Evolutionary conservation across 768 basidiomycete genomes (phyloP).

Genomic region (Naganishia vaughanmartiniae): DNA sequence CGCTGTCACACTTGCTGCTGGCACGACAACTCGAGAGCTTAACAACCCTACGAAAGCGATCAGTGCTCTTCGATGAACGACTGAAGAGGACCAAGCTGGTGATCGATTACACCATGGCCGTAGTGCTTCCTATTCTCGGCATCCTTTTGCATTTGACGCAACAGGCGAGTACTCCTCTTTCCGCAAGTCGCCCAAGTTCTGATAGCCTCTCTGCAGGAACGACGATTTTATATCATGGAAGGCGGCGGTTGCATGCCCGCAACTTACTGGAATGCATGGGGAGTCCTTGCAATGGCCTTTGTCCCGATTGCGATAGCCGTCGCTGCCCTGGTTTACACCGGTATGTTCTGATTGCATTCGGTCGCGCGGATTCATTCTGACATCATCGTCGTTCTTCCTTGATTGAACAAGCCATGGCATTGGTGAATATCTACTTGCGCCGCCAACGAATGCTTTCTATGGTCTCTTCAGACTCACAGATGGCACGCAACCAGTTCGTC

Average conservation of each 20-base stretch:
- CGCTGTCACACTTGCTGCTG: slow-evolving; percentile 46
- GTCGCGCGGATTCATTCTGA: background rate
- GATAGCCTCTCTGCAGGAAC: slow-evolving; percentile 27
- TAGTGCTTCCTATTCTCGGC: slow-evolving; percentile 40
- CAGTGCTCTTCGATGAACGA: slow-evolving; percentile 42
- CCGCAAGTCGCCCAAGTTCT: background rate
- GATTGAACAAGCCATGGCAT: slow-evolving; percentile 37
- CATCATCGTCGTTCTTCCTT: background rate
- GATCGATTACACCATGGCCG: slow-evolving; percentile 39
- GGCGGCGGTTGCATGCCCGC: slow-evolving; percentile 41
- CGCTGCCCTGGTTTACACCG: slow-evolving; percentile 38
- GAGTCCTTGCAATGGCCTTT: slow-evolving; percentile 46
- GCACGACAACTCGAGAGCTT: slow-evolving; percentile 47
- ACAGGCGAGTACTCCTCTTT: slow-evolving; percentile 28
- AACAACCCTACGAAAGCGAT: slow-evolving; percentile 43
- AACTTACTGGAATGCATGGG: slow-evolving; percentile 49
- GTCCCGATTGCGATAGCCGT: slow-evolving; percentile 30
- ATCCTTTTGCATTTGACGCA: slow-evolving; percentile 43
- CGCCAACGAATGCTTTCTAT: slow-evolving; percentile 44
- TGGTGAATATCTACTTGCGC: slow-evolving; percentile 45
- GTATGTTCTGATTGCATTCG: slow-evolving; percentile 29
- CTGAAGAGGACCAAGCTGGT: slow-evolving; percentile 36
- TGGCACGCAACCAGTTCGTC: slow-evolving; percentile 46
- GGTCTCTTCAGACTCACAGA: slow-evolving; percentile 39
- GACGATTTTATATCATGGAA: slow-evolving; percentile 46